Evolutionary conservation across 768 basidiomycete genomes (phyloP).

Genomic region (Sporobolomyces roseus): DNA sequence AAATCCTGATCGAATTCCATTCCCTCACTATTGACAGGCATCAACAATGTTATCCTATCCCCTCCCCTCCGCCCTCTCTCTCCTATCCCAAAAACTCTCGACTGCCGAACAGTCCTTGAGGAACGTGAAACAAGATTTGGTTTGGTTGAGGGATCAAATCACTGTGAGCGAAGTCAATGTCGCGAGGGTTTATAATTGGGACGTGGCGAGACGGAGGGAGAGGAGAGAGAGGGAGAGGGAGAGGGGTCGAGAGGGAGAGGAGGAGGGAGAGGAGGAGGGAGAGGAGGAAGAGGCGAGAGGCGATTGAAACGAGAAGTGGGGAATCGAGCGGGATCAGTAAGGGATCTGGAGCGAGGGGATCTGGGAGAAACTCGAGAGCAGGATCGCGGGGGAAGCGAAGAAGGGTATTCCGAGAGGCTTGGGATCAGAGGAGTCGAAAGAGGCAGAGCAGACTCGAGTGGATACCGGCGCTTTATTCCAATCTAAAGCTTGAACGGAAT

Average conservation of each 20-base stretch:
- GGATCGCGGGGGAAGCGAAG: too few species aligned
- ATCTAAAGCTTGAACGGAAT: too few species aligned
- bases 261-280: background rate
- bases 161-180: conserved; percentile 96
- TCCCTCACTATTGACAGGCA: conserved; percentile 54
- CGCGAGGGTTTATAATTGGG: conserved; percentile 93
- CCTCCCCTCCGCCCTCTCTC: conserved; percentile 66
- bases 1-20: too few species aligned
- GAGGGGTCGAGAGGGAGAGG: background rate
- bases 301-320: background rate
- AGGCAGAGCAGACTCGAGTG: too few species aligned
- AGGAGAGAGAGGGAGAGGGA: background rate
- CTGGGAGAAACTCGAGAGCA: too few species aligned
- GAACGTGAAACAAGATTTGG: conserved; percentile 78
- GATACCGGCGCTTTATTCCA: too few species aligned
- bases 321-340: too few species aligned
- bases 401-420: too few species aligned
- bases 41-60: conserved; percentile 97
- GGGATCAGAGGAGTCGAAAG: too few species aligned
- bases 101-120: conserved; percentile 64
- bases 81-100: conserved; percentile 70
- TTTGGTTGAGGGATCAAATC: conserved; percentile 87
- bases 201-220: conserved; percentile 75
- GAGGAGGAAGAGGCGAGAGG: background rate
- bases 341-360: too few species aligned